Evolutionary conservation across 192 early-diverging fungal species (phyloP).

Genomic region (Backusella mclennaniae): DNA sequence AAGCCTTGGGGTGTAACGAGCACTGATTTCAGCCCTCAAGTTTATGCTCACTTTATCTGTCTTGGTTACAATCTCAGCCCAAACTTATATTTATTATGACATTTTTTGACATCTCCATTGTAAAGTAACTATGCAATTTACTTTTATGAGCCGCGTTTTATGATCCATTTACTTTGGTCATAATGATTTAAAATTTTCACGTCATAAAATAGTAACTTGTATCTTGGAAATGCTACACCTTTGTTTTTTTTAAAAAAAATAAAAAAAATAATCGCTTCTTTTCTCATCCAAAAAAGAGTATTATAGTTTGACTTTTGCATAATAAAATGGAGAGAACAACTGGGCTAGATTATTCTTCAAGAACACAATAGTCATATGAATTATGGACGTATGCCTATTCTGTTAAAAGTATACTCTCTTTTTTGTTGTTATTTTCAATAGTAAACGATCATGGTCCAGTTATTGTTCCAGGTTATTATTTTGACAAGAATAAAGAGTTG

Average conservation of each 20-base stretch:
- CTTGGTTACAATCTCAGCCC: neutral
- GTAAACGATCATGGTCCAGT: too few species aligned
- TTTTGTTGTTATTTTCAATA: too few species aligned
- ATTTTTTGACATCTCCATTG: neutral
- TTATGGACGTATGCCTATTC: too few species aligned
- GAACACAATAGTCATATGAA: too few species aligned
- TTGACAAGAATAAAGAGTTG: too few species aligned
- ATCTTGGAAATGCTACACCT: neutral
- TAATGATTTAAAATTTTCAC: neutral
- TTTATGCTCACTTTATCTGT: neutral
- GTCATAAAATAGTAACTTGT: neutral
- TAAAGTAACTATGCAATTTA: neutral
- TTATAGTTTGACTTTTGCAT: neutral
- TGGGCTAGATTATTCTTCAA: too few species aligned
- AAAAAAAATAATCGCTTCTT: neutral
- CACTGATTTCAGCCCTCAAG: too few species aligned
- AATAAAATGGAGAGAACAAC: neutral
- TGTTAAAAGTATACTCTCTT: too few species aligned
- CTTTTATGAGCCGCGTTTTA: neutral
- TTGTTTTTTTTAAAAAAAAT: too few species aligned
- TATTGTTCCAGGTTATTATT: too few species aligned
- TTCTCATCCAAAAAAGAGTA: too few species aligned
- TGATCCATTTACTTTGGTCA: neutral
- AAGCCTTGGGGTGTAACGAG: too few species aligned
- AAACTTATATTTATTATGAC: neutral